Conservation (phyloP, 2,329 filamentous ascomycete species). For the Penicillium sp. region DNA sequence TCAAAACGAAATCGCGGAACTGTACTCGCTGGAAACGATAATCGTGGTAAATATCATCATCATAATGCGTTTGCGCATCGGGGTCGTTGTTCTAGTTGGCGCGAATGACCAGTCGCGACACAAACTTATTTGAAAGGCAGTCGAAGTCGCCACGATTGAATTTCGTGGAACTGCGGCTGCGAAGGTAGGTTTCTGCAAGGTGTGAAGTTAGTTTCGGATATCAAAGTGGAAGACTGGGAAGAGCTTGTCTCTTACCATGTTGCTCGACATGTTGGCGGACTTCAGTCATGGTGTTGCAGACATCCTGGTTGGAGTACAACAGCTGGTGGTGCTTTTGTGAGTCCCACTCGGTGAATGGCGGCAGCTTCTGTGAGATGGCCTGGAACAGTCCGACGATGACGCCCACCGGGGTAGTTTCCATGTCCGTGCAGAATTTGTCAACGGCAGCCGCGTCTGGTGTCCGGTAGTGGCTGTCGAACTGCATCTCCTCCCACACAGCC, state of each 20-base stretch:
- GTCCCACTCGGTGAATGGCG: constrained; percentile 91
- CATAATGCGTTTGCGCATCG: constrained; percentile 24
- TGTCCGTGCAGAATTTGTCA: constrained; percentile 92
- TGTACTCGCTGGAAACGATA: constrained; percentile 21
- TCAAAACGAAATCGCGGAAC: constrained; percentile 16
- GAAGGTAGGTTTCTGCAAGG: constrained; percentile 76
- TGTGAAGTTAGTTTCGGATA: constrained; percentile 40
- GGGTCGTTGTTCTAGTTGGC: constrained; percentile 62
- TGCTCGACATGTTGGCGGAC: constrained; percentile 87
- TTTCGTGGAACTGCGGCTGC: constrained; percentile 71
- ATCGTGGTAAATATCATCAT: constrained; percentile 23
- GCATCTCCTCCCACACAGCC: constrained; percentile 97
- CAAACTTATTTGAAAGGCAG: constrained; percentile 93
- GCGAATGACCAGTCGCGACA: constrained; percentile 93
- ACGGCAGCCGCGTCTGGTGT: constrained; percentile 79
- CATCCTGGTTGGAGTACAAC: constrained; percentile 83
- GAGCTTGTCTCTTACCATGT: constrained; percentile 66
- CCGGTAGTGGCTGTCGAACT: constrained; percentile 96
- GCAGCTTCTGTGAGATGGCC: constrained; percentile 94
- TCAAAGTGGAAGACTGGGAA: background rate
- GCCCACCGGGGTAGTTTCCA: constrained; percentile 93
- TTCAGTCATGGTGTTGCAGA: constrained; percentile 95
- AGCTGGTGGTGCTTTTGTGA: constrained; percentile 85
- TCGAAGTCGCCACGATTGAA: constrained; percentile 94
- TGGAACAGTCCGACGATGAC: constrained; percentile 97